phyloP scores from a whole-genome alignment of 192 early-diverging fungal genomes.

The Diversispora eburnea region DNA sequence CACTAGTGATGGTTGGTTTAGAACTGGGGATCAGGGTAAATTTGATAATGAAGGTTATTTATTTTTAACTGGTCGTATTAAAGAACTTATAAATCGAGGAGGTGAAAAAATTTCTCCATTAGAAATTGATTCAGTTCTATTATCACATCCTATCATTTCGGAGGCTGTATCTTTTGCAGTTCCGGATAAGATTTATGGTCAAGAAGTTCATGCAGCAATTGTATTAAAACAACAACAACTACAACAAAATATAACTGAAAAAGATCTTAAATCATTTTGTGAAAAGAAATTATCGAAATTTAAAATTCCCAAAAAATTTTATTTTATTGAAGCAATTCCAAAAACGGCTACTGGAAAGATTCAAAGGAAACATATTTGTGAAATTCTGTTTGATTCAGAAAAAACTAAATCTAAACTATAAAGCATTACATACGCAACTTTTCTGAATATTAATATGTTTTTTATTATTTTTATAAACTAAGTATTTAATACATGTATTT shows the following conservation, averaged over 20 bases:
- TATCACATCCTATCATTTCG: constrained; percentile 62
- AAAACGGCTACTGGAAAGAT: constrained; percentile 77
- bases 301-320: constrained; percentile 71
- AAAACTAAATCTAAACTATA: constrained; percentile 27
- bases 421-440: not conserved
- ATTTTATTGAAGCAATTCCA: constrained; percentile 59
- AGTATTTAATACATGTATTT: too few species aligned
- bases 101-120: constrained; percentile 90
- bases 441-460: too few species aligned
- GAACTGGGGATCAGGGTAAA: constrained; percentile 82
- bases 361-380: constrained; percentile 56
- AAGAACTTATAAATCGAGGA: constrained; percentile 88
- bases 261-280: constrained; percentile 50
- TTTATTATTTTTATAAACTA: too few species aligned
- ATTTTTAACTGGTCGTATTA: constrained; percentile 79
- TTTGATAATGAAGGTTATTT: constrained; percentile 74
- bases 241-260: constrained; percentile 45
- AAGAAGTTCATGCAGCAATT: constrained; percentile 76
- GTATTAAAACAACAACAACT: constrained; percentile 41
- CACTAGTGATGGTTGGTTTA: constrained; percentile 67
- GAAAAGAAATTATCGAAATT: constrained; percentile 58
- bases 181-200: constrained; percentile 71
- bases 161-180: constrained; percentile 81
- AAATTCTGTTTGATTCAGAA: constrained; percentile 47
- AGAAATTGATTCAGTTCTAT: constrained; percentile 72